Percentiles rank a stretch among this genome's conserved stretches.
Evolutionary conservation across 2,329 filamentous ascomycete genomes (phyloP).

Genomic region (Xenoacremonium recifei): DNA sequence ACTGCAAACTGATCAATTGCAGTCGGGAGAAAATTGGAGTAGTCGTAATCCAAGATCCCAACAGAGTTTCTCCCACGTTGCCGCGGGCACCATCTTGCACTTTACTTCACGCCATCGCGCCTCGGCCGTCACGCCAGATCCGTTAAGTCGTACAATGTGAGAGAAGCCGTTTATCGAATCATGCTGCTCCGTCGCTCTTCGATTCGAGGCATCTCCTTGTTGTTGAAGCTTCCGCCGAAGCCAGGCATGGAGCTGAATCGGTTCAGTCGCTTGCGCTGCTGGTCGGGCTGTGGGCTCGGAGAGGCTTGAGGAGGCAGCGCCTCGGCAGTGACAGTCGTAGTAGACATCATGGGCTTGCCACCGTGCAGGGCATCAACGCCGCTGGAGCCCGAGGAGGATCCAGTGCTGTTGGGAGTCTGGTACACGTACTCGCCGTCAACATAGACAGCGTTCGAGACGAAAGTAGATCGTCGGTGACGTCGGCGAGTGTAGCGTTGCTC

Average conservation of each 20-base stretch:
- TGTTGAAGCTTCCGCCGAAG: constrained; percentile 42
- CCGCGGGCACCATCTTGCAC: neutral
- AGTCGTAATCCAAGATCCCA: no score
- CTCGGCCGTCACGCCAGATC: constrained; percentile 1
- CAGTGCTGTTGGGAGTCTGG: constrained; percentile 59
- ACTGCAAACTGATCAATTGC: no score
- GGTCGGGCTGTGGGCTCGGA: neutral
- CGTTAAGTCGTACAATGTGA: constrained; percentile 3
- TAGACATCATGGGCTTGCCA: constrained; percentile 26
- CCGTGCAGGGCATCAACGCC: constrained; percentile 38
- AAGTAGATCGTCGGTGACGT: constrained; percentile 81
- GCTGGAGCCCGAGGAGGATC: constrained; percentile 50
- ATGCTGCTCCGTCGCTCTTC: constrained; percentile 44
- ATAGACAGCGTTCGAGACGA: constrained; percentile 85
- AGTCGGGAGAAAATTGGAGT: no score
- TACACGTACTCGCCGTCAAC: constrained; percentile 96
- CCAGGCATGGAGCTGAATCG: constrained; percentile 56
- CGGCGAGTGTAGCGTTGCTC: constrained; percentile 93
- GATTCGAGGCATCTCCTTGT: constrained; percentile 33
- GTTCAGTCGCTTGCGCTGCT: constrained; percentile 48
- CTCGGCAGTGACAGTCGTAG: constrained; percentile 6
- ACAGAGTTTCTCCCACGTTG: neutral
- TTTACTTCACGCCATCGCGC: neutral
- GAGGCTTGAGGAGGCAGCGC: neutral
- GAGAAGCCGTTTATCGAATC: constrained; percentile 32